phyloP scores from a whole-genome alignment of 176 grass and related monocot species.

The Saccharum officinarum region DNA sequence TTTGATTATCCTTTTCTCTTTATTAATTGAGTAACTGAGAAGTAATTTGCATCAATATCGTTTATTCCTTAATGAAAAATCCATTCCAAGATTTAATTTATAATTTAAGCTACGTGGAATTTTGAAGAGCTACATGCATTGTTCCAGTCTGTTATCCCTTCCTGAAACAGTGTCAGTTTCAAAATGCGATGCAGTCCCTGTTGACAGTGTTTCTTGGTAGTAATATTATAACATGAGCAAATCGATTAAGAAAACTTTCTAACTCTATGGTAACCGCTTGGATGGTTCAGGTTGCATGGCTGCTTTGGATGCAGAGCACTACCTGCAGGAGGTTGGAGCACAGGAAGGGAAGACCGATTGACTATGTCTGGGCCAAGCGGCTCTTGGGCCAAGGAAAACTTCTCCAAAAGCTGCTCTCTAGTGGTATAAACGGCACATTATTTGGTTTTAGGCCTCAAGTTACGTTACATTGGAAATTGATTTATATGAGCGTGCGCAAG shows the following conservation, averaged over 20 bases:
- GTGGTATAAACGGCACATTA: neutral
- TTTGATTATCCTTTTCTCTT: neutral
- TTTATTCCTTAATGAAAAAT: neutral
- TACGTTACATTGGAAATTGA: constrained; percentile 13
- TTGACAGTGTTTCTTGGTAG: neutral
- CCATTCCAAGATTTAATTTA: neutral
- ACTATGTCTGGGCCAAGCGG: constrained; percentile 38
- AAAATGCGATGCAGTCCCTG: neutral
- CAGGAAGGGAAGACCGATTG: constrained; percentile 72
- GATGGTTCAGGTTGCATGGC: constrained; percentile 85
- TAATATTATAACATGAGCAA: neutral
- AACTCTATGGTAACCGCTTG: neutral
- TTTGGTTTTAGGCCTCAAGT: constrained; percentile 24
- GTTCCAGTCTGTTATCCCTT: neutral
- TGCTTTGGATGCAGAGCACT: constrained; percentile 94
- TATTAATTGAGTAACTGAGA: neutral
- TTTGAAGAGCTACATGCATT: neutral
- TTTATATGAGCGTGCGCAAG: constrained; percentile 11
- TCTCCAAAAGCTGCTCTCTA: constrained; percentile 39
- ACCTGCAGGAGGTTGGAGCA: constrained; percentile 79
- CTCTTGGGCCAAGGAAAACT: neutral
- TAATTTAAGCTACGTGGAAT: neutral
- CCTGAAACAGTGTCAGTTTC: neutral
- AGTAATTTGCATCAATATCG: neutral
- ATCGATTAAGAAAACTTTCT: neutral